Conservation (phyloP, 2,329 filamentous ascomycete species). For the Pseudogymnoascus sp. region DNA sequence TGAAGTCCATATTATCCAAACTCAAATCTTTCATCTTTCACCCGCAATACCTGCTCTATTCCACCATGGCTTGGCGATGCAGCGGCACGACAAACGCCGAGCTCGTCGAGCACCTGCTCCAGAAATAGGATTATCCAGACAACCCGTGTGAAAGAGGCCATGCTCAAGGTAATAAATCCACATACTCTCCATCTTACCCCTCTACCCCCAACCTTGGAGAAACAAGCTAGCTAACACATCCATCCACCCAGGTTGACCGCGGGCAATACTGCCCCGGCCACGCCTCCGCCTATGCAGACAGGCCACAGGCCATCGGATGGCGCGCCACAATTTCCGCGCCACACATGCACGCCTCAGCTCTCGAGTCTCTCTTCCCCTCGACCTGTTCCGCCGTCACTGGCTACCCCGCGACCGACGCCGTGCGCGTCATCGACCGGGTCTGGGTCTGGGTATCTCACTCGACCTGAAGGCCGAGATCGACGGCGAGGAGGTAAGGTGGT, state of each 20-base stretch:
- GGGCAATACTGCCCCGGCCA: constrained; percentile 73
- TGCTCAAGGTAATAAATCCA: constrained; percentile 53
- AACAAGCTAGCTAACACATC: constrained; percentile 10
- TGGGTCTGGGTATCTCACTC: constrained; percentile 78
- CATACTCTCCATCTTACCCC: constrained; percentile 4
- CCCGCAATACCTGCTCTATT: constrained; percentile 4
- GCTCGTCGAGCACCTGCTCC: constrained; percentile 72
- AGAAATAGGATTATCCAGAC: constrained; percentile 67
- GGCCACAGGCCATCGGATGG: constrained; percentile 62
- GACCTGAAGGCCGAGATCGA: constrained; percentile 66
- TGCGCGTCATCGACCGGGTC: constrained; percentile 63
- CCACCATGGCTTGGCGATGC: constrained; percentile 82
- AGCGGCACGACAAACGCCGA: constrained; percentile 67
- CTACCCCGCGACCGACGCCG: constrained; percentile 23
- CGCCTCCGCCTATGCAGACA: constrained; percentile 65
- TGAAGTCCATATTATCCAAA: background rate
- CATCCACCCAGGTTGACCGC: constrained; percentile 64
- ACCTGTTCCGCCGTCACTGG: constrained; percentile 11
- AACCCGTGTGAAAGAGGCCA: constrained; percentile 67
- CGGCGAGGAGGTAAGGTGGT: constrained; percentile 45
- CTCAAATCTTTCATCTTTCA: background rate
- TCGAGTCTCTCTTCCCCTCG: constrained; percentile 53
- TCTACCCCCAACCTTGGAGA: background rate
- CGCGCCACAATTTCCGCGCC: constrained; percentile 65
- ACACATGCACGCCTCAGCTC: constrained; percentile 65